A percentile compares a stretch with the other conserved stretches of the same genome.
These are phyloP conservation scores for Microbotryum silenes-acaulis DNA, from an alignment of 1,284 basidiomycete genomes.

Conservation along the genomic window DNA sequence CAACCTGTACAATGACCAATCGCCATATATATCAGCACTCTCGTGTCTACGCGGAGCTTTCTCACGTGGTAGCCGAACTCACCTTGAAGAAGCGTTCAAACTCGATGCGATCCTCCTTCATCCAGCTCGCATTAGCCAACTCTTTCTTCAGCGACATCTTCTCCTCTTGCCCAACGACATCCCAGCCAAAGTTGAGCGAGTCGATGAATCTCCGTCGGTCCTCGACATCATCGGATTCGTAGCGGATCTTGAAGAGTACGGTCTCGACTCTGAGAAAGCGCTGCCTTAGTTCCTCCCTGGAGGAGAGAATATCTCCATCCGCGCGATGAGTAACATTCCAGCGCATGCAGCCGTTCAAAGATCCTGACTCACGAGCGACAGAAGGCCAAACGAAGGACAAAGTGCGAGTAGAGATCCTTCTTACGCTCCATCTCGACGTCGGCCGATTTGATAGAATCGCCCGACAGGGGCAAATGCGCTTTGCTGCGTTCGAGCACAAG, in stretches of 20 bases:
- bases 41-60: background rate
- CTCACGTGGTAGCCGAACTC: slow-evolving; percentile 3
- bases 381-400: slow-evolving; percentile 89
- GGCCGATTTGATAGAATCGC: slow-evolving; percentile 50
- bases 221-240: slow-evolving; percentile 56
- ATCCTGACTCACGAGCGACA: slow-evolving; percentile 71
- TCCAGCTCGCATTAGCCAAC: slow-evolving; percentile 47
- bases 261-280: slow-evolving; percentile 87
- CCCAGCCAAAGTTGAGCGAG: slow-evolving; percentile 73
- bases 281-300: slow-evolving; percentile 78
- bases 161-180: slow-evolving; percentile 55
- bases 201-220: slow-evolving; percentile 68
- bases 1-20: slow-evolving; percentile 49
- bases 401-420: slow-evolving; percentile 88
- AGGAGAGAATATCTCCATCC: background rate
- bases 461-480: slow-evolving; percentile 65
- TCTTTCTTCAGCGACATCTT: slow-evolving; percentile 50
- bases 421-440: slow-evolving; percentile 55
- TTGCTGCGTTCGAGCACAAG: slow-evolving; percentile 55
- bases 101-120: slow-evolving; percentile 39
- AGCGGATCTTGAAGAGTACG: slow-evolving; percentile 75
- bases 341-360: background rate
- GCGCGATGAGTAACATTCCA: background rate
- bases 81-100: slow-evolving; percentile 65
- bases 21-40: background rate